Evolutionary conservation across 2,329 filamentous ascomycete genomes (phyloP).

Genomic region (Samsoniella hepiali): DNA sequence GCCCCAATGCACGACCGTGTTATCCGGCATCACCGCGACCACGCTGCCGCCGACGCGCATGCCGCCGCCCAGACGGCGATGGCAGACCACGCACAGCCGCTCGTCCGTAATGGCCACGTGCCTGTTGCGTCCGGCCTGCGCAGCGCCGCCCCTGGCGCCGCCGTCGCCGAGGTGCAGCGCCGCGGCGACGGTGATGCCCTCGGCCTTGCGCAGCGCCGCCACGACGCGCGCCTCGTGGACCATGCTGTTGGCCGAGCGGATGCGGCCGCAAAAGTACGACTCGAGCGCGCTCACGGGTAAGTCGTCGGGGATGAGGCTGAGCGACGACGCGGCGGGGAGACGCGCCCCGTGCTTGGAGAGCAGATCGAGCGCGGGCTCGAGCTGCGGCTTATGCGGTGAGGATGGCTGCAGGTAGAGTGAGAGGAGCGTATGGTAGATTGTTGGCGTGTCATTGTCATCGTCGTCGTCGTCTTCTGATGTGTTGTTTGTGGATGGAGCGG

Average conservation of each 20-base stretch:
- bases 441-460: slow-evolving; percentile 56
- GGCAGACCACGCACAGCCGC: slow-evolving; percentile 84
- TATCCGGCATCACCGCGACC: slow-evolving; percentile 84
- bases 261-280: slow-evolving; percentile 87
- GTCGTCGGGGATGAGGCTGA: slow-evolving; percentile 78
- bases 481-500: slow-evolving; percentile 34
- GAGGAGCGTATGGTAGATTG: slow-evolving; percentile 89
- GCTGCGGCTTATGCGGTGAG: slow-evolving; percentile 66
- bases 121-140: slow-evolving; percentile 51
- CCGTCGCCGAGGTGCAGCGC: slow-evolving; percentile 63
- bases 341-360: slow-evolving; percentile 91
- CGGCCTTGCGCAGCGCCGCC: slow-evolving; percentile 70
- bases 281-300: slow-evolving; percentile 78
- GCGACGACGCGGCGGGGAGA: slow-evolving; percentile 79
- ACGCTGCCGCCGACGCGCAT: slow-evolving; percentile 86
- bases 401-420: slow-evolving; percentile 85
- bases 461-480: slow-evolving; percentile 29
- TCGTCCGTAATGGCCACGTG: slow-evolving; percentile 85
- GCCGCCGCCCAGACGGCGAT: slow-evolving; percentile 80
- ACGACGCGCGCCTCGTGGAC: slow-evolving; percentile 79
- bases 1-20: slow-evolving; percentile 76
- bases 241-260: slow-evolving; percentile 78
- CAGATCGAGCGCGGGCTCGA: slow-evolving; percentile 76
- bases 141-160: slow-evolving; percentile 31
- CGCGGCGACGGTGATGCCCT: slow-evolving; percentile 74